These are phyloP conservation scores for Miscanthus sacchariflorus DNA, from an alignment of 202 grass and related monocot genomes.

Conservation along the genomic window DNA sequence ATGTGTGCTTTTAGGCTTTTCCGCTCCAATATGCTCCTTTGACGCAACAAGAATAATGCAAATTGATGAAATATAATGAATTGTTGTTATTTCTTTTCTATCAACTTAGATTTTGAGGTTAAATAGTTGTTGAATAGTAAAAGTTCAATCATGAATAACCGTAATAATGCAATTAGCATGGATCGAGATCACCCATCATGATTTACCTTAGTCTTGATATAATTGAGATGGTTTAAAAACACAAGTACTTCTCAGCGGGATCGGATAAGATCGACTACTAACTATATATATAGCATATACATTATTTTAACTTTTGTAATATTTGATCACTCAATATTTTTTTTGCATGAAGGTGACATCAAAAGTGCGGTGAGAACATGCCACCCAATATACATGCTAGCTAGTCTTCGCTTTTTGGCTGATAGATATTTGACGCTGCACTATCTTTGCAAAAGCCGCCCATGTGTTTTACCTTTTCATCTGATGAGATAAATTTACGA, in stretches of 20 bases:
- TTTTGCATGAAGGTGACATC: neutral
- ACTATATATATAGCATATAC: neutral
- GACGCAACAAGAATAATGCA: too few relatives aligned
- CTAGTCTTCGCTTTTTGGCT: neutral
- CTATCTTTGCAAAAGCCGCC: slow-evolving; percentile 18
- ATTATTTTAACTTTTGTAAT: neutral
- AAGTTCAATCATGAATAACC: neutral
- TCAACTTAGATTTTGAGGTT: neutral
- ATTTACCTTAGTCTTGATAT: neutral
- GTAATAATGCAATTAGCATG: neutral
- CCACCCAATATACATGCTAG: neutral
- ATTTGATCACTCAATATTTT: neutral
- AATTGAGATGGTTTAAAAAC: neutral
- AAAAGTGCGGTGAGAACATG: slow-evolving; percentile 6
- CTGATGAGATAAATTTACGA: neutral
- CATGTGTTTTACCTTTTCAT: neutral
- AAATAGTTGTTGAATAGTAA: neutral
- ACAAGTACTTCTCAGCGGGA: too few relatives aligned
- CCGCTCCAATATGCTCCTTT: too few relatives aligned
- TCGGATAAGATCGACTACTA: too few relatives aligned
- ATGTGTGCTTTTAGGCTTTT: too few relatives aligned
- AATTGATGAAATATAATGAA: too few relatives aligned
- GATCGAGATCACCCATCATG: neutral
- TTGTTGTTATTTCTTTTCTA: too few relatives aligned
- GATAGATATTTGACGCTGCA: neutral